Conservation (phyloP, 345 rosid species). For the Pseudoturritis turrita region DNA sequence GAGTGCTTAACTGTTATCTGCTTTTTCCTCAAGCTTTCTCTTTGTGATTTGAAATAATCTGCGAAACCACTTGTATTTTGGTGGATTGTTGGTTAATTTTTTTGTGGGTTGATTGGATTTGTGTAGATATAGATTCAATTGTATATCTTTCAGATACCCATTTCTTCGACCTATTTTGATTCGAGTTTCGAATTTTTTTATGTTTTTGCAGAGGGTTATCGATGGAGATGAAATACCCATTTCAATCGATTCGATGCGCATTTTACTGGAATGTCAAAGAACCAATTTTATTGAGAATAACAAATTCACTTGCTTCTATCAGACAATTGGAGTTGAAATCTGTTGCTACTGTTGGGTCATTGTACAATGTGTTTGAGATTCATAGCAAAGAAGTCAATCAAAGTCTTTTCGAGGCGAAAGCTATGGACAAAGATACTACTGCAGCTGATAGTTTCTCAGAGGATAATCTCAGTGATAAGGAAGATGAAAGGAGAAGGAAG, state of each 20-base stretch:
- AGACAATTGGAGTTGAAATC: constrained; percentile 32
- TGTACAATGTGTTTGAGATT: constrained; percentile 20
- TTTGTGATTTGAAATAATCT: not conserved
- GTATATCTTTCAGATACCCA: not conserved
- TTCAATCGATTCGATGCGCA: constrained; percentile 11
- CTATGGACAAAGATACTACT: constrained; percentile 20
- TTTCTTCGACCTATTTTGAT: not conserved
- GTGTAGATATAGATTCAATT: not conserved
- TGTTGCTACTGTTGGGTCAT: constrained; percentile 8
- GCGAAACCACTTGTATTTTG: not conserved
- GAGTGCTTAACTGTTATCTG: not conserved
- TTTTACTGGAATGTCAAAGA: constrained; percentile 24
- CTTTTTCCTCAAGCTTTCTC: not conserved
- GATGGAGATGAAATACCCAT: constrained; percentile 20
- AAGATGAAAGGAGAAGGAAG: constrained; percentile 52
- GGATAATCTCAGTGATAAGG: constrained; percentile 26
- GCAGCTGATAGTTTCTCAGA: constrained; percentile 1
- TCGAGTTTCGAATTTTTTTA: not conserved
- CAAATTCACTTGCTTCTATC: constrained; percentile 18
- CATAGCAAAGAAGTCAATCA: not conserved
- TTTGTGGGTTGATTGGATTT: not conserved
- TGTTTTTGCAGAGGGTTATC: not conserved
- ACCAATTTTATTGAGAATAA: constrained; percentile 9
- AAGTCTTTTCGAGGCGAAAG: constrained; percentile 15
- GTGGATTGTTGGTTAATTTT: not conserved